Evolutionary conservation across 805 yeast genomes (phyloP).

Genomic region (Zygosaccharomyces kombuchaensis): DNA sequence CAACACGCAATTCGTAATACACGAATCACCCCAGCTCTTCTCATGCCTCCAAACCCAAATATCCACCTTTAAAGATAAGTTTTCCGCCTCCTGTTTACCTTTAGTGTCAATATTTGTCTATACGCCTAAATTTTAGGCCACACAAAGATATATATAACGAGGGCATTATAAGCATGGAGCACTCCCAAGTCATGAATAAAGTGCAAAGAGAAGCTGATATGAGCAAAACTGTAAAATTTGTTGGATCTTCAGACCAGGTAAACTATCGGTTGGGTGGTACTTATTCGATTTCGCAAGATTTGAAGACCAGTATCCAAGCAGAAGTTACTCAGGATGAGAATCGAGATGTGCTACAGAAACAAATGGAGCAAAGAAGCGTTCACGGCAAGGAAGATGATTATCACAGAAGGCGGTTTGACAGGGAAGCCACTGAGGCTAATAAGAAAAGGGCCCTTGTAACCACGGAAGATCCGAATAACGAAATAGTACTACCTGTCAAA

Average conservation of each 20-base stretch:
- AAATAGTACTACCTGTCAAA: constrained; percentile 7
- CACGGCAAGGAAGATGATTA: constrained; percentile 44
- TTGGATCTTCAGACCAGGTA: constrained; percentile 1
- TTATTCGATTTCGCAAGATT: constrained; percentile 39
- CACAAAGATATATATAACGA: neutral
- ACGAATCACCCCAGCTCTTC: neutral
- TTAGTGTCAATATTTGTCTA: neutral
- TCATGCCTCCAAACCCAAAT: neutral
- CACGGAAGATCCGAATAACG: constrained; percentile 27
- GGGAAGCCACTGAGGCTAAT: constrained; percentile 37
- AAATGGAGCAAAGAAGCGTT: constrained; percentile 27
- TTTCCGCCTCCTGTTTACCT: neutral
- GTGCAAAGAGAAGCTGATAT: neutral
- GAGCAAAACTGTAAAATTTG: neutral
- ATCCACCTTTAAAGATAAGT: neutral
- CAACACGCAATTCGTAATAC: constrained; percentile 1
- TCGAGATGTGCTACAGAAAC: constrained; percentile 31
- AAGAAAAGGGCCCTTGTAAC: constrained; percentile 37
- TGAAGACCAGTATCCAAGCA: constrained; percentile 28
- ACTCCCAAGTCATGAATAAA: neutral
- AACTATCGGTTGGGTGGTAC: constrained; percentile 35
- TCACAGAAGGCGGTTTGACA: constrained; percentile 40
- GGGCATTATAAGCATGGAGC: neutral
- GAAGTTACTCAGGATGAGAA: constrained; percentile 24
- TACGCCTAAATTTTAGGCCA: neutral